Evolutionary conservation across 2,329 filamentous ascomycete genomes (phyloP).

Genomic region (Xylariaceae sp.): DNA sequence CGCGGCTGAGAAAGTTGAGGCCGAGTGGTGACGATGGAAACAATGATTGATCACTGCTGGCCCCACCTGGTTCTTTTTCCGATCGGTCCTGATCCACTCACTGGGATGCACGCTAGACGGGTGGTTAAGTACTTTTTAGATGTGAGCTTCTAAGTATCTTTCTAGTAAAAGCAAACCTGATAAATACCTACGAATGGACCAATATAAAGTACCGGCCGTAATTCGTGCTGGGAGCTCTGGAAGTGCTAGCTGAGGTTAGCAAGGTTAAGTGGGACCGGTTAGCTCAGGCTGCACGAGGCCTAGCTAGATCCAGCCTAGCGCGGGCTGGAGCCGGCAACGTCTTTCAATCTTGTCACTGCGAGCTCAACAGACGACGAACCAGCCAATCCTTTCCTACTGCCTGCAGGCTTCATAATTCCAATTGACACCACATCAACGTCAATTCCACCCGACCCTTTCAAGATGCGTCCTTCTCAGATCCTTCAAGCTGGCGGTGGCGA

Average conservation of each 20-base stretch:
- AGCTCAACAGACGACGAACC: slow-evolving; percentile 14
- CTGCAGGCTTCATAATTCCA: slow-evolving; percentile 20
- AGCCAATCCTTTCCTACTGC: slow-evolving; percentile 22
- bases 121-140: too few species aligned
- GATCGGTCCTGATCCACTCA: neutral
- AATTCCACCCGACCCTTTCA: slow-evolving; percentile 29
- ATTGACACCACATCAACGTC: slow-evolving; percentile 29
- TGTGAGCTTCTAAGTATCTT: too few species aligned
- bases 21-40: neutral
- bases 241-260: neutral
- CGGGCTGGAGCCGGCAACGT: slow-evolving; percentile 9
- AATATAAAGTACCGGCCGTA: neutral
- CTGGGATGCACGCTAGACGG: neutral
- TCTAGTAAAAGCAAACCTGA: too few species aligned
- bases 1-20: slow-evolving; percentile 11
- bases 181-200: neutral
- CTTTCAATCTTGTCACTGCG: slow-evolving; percentile 32
- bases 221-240: neutral
- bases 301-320: slow-evolving; percentile 20
- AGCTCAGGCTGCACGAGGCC: slow-evolving; percentile 15
- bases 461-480: slow-evolving; percentile 44
- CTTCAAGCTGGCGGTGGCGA: slow-evolving; percentile 39
- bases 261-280: neutral
- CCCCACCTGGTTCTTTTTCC: neutral
- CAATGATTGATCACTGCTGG: neutral